Evolutionary conservation across 768 basidiomycete genomes (phyloP).

Genomic region (Podaxis mareebaensis): DNA sequence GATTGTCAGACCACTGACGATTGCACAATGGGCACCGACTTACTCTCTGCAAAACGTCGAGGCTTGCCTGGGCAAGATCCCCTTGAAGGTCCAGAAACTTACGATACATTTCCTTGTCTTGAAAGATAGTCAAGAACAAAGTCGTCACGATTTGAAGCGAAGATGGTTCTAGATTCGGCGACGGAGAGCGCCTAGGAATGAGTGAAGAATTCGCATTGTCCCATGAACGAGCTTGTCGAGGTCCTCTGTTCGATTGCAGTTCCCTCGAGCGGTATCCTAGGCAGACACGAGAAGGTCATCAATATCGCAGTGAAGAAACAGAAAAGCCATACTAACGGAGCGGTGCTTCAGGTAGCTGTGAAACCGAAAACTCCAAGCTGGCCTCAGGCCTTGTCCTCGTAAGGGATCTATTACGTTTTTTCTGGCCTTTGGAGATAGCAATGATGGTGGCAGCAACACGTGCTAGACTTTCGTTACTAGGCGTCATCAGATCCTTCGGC

Average conservation of each 20-base stretch:
- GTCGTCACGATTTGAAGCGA: neutral
- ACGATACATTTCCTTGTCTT: conserved; percentile 4
- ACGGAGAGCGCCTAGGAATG: neutral
- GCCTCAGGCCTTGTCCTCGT: neutral
- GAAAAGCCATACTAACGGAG: neutral
- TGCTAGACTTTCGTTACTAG: neutral
- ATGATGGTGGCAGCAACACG: neutral
- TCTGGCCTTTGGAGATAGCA: neutral
- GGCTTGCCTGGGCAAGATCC: neutral
- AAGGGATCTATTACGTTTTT: neutral
- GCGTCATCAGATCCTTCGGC: neutral
- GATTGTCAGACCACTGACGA: neutral
- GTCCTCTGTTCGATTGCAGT: too few species aligned
- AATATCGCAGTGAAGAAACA: too few species aligned
- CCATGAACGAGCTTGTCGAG: neutral
- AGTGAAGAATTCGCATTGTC: neutral
- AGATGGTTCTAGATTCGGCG: too few species aligned
- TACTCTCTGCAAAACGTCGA: conserved; percentile 13
- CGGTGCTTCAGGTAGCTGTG: neutral
- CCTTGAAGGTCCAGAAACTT: conserved; percentile 5
- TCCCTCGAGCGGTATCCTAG: too few species aligned
- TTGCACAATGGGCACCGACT: neutral
- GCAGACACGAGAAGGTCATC: too few species aligned
- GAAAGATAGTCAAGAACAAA: neutral
- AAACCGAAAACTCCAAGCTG: neutral